phyloP scores from a whole-genome alignment of 2,329 filamentous ascomycete genomes.

The Sporothrix mexicana region DNA sequence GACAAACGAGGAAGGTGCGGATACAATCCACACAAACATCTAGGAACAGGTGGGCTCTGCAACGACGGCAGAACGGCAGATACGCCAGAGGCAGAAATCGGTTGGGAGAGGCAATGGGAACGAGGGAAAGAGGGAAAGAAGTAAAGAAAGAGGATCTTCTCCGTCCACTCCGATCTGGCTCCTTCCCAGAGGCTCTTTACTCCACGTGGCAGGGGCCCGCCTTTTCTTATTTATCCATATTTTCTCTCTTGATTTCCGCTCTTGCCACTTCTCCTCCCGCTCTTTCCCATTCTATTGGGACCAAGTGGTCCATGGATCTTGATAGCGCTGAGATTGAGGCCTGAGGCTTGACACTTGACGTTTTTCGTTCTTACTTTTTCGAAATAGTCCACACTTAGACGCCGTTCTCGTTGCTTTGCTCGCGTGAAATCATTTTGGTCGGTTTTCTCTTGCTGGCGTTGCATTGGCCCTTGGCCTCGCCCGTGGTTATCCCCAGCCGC shows the following conservation, averaged over 20 bases:
- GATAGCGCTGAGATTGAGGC: background rate
- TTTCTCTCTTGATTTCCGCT: background rate
- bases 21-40: background rate
- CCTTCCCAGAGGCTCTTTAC: slow-evolving; percentile 10
- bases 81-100: background rate
- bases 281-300: slow-evolving; percentile 5
- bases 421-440: background rate
- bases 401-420: background rate
- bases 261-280: background rate
- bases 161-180: background rate
- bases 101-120: background rate
- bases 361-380: background rate
- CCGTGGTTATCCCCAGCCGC: slow-evolving; percentile 11
- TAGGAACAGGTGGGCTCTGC: background rate
- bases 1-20: slow-evolving; percentile 4
- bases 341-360: background rate
- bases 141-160: background rate
- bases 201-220: slow-evolving; percentile 30
- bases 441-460: background rate
- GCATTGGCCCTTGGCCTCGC: background rate
- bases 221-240: slow-evolving; percentile 5
- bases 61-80: background rate
- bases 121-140: background rate
- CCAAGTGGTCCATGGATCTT: background rate
- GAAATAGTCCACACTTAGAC: background rate